A percentile compares a stretch with the other conserved stretches of the same genome.
Conservation (phyloP, 352 stramenopile genomes). For the Discostella stelligera region DNA sequence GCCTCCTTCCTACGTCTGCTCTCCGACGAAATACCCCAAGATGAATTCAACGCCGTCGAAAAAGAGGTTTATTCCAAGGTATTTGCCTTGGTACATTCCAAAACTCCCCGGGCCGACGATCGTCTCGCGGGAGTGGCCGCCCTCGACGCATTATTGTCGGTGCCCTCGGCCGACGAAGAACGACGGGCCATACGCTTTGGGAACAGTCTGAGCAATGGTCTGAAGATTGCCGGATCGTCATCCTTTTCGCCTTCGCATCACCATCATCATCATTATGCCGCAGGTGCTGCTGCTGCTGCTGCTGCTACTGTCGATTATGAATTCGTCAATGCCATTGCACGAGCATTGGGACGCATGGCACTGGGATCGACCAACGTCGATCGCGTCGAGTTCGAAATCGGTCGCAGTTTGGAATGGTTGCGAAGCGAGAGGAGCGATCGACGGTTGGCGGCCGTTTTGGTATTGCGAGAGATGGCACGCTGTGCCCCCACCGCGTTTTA, state of each 20-base stretch:
- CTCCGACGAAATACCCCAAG: slow-evolving; percentile 79
- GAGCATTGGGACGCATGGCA: slow-evolving; percentile 76
- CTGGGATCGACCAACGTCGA: slow-evolving; percentile 65
- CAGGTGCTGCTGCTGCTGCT: not conserved
- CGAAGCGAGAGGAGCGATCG: slow-evolving; percentile 73
- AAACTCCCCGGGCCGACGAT: slow-evolving; percentile 41
- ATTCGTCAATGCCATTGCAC: slow-evolving; percentile 71
- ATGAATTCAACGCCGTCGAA: slow-evolving; percentile 74
- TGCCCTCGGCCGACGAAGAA: slow-evolving; percentile 73
- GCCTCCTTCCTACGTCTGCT: slow-evolving; percentile 72
- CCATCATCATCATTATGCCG: not conserved
- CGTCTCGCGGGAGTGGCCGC: slow-evolving; percentile 75
- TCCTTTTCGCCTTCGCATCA: not conserved
- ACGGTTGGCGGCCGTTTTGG: slow-evolving; percentile 73
- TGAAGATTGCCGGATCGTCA: slow-evolving; percentile 30
- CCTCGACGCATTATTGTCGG: slow-evolving; percentile 69
- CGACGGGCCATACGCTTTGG: slow-evolving; percentile 80
- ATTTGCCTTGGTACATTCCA: slow-evolving; percentile 76
- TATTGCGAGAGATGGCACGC: slow-evolving; percentile 74
- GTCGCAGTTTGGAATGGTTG: slow-evolving; percentile 77
- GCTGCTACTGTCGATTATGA: slow-evolving; percentile 69
- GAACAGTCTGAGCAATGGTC: slow-evolving; percentile 73
- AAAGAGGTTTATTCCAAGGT: slow-evolving; percentile 76
- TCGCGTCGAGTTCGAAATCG: slow-evolving; percentile 80
- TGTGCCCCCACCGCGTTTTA: slow-evolving; percentile 81